These are phyloP conservation scores for Hortiboletus flavorubellus DNA, from an alignment of 768 basidiomycete genomes.

Conservation along the genomic window DNA sequence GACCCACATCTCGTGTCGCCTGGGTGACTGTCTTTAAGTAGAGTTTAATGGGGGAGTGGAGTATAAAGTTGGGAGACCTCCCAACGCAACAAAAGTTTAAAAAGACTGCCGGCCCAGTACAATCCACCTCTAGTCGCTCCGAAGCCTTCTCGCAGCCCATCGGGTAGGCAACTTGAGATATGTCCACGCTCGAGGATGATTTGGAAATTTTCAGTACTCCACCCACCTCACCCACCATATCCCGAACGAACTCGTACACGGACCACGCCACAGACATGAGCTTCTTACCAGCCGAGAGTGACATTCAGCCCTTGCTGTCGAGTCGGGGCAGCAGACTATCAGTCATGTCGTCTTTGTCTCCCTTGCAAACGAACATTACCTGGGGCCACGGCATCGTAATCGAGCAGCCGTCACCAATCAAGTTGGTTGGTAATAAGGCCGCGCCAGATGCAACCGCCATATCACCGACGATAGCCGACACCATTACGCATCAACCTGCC, in stretches of 20 bases:
- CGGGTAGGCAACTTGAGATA: constrained; percentile 15
- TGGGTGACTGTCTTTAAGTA: constrained; percentile 22
- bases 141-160: constrained; percentile 13
- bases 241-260: constrained; percentile 19
- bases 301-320: constrained; percentile 39
- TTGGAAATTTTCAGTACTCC: constrained; percentile 42
- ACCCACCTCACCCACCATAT: constrained; percentile 38
- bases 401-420: constrained; percentile 29
- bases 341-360: constrained; percentile 17
- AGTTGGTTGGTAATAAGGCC: constrained; percentile 19
- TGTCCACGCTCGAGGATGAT: constrained; percentile 35
- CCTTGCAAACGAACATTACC: constrained; percentile 33
- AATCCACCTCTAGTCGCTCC: not conserved
- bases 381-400: constrained; percentile 37
- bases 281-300: constrained; percentile 8
- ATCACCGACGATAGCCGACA: constrained; percentile 20
- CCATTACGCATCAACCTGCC: constrained; percentile 14
- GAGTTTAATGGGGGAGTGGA: constrained; percentile 5
- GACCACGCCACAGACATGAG: constrained; percentile 12
- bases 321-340: constrained; percentile 34
- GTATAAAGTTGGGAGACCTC: constrained; percentile 22
- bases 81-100: not conserved
- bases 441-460: constrained; percentile 5
- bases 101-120: constrained; percentile 4
- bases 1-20: constrained; percentile 20